Base-by-base conservation (phyloP, 2,329 filamentous ascomycete genomes). In the Amesomyces nigricolor region DNA sequence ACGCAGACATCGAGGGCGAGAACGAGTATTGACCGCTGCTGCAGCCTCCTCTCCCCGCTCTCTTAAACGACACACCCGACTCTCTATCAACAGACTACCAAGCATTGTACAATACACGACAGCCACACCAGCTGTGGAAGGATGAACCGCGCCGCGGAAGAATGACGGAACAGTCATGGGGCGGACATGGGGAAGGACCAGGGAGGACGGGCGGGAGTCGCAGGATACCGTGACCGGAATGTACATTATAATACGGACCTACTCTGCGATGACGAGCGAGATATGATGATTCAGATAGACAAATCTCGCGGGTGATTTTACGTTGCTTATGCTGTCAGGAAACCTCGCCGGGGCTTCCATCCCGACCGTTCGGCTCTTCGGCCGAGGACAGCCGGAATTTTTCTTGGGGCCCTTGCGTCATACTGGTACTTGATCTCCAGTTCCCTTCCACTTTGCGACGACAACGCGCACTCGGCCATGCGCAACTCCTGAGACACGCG, bases 21-120 rank as follows among this genome's bases (percentile, higher is more conserved):
- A 35, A 13, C 9, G 32, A 10, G 32, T 10, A 19, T 35, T 57
- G 29, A 58, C 54, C 3, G 1, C 32, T 17, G 5, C 32, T 10
- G 46, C 54, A 85, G 82, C 68, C 78, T 85, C 61, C 75, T 86
- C 63, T 85, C 82, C 53, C 83, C 83, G 60, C 81, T 86, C 66
- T 83, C 80, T 61, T 86, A 81, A 68, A 60, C 58, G 40, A 47
- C 11, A 46, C 62, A 45, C 48, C 47, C 50, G 32, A 60, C 51
- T 47, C 44, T 54, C 13, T 43, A 51, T 11, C n/a, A 47, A 17
- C 10, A 13, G 40, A 35, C n/a, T 47, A 26, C 26, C 11, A 51
- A 50, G 35, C 19, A 47, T 26, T 60, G 58, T 59, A 61, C 42
- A 54, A 10, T 61, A 62, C 44, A 47, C 47, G 39, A 37, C 13